Base-by-base conservation (phyloP, 495 filamentous ascomycete species). In the Penicillium steckii region DNA sequence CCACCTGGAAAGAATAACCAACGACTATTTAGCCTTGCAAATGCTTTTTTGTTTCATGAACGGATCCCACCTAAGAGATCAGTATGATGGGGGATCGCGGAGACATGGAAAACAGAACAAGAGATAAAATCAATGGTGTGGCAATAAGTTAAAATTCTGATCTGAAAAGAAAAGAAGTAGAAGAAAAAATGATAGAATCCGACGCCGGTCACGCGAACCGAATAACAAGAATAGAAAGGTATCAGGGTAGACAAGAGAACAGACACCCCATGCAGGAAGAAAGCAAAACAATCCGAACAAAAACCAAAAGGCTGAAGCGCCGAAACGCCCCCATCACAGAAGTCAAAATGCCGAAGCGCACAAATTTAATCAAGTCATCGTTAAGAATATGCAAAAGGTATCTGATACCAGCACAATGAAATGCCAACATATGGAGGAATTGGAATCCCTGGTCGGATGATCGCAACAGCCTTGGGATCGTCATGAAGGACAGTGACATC, bases 351-450 rank as follows among this genome's bases (percentile, higher is more conserved):
- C 69, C 59, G 63, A 66, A 66, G 54, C 66, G 64, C 64, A 70
- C 65, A 73, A 58, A 68, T 57, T 64, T 54, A 72, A 72, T 67
- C 56, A 67, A 64, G 70, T 67, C 65, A 68, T 75, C 70, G 59
- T 52, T 73, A 73, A 74, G 66, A 69, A 72, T 73, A 72, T 73
- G 70, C 70, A 72, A 72, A 55, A 69, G 61, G 63, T 70, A 65
- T 56, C 65, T 48, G 60, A 65, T 67, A 72, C 67, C 69, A 71
- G 66, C 61, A 73, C 68, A 70, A 68, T 69, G 65, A 75, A 68
- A 75, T 73, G 68, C 72, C 70, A 72, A 69, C 56, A 72, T 65
- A 71, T 72, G 59, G 52, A 72, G 68, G 65, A 63, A 65, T 60
- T 60, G 55, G 56, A 68, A 55, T 50, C 53, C 61, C 59, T 62